Evolutionary conservation across 2,329 filamentous ascomycete genomes (phyloP).

Genomic region (Diaporthe citriasiana): DNA sequence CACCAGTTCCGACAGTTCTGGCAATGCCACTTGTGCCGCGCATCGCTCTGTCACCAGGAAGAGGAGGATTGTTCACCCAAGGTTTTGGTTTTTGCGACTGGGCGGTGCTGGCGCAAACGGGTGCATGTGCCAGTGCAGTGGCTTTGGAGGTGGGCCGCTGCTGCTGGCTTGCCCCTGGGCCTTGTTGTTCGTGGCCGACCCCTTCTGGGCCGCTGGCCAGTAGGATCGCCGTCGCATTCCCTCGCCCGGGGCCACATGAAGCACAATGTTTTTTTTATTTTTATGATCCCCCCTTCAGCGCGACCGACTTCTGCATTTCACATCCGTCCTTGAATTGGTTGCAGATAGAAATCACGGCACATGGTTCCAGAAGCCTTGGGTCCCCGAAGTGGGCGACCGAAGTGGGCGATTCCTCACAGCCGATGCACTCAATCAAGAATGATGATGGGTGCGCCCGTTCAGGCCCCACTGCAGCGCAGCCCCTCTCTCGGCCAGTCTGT

Average conservation of each 20-base stretch:
- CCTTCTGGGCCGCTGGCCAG: conserved; percentile 44
- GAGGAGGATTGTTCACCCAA: conserved; percentile 27
- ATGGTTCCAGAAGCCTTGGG: not conserved
- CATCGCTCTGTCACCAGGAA: conserved; percentile 29
- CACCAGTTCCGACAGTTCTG: not conserved
- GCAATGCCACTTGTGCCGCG: conserved; percentile 1
- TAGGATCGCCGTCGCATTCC: conserved; percentile 46
- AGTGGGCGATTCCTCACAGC: not conserved
- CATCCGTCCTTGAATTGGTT: conserved; percentile 4
- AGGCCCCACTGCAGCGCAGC: conserved; percentile 35
- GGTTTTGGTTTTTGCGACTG: conserved; percentile 32
- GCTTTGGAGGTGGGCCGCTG: conserved; percentile 26
- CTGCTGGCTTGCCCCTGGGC: conserved; percentile 31
- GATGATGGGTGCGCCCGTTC: conserved; percentile 14
- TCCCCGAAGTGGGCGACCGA: too few species aligned
- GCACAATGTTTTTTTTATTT: conserved; percentile 47
- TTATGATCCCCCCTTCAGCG: conserved; percentile 20
- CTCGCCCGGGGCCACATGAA: conserved; percentile 41
- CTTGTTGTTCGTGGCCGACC: conserved; percentile 34
- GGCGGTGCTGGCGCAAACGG: conserved; percentile 32
- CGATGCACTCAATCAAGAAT: conserved; percentile 35
- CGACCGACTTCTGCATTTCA: not conserved
- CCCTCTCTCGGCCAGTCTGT: conserved; percentile 16
- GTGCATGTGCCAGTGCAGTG: conserved; percentile 25
- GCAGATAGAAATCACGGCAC: conserved; percentile 1